Evolutionary conservation across 2,329 filamentous ascomycete genomes (phyloP).

Genomic region (Fusarium nygamai): DNA sequence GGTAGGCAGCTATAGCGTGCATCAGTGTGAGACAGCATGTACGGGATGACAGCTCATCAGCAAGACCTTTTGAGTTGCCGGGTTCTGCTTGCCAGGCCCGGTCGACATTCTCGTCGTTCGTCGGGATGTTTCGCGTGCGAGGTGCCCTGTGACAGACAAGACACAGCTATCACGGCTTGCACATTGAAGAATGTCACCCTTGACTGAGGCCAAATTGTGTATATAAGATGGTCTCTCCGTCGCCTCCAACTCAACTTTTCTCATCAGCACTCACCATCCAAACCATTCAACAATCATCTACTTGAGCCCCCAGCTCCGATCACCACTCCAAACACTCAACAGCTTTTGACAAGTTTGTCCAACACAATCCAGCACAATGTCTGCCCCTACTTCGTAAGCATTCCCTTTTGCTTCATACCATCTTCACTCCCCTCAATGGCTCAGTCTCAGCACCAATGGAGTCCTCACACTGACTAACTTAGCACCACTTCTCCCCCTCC

Average conservation of each 20-base stretch:
- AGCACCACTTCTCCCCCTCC: constrained; percentile 37
- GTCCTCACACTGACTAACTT: constrained; percentile 34
- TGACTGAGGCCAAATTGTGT: constrained; percentile 23
- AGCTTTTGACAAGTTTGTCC: constrained; percentile 30
- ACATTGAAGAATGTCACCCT: constrained; percentile 14
- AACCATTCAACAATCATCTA: constrained; percentile 39
- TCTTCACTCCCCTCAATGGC: neutral
- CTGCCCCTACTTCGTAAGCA: constrained; percentile 43
- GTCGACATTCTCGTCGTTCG: neutral
- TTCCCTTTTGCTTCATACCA: neutral
- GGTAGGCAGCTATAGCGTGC: constrained; percentile 22
- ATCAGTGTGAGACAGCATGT: constrained; percentile 37
- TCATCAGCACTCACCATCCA: constrained; percentile 37
- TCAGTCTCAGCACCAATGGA: constrained; percentile 11
- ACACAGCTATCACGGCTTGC: constrained; percentile 12
- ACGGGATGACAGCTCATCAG: constrained; percentile 37
- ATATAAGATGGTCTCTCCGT: constrained; percentile 39
- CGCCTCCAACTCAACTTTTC: constrained; percentile 12
- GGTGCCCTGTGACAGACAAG: constrained; percentile 5
- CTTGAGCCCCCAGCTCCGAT: constrained; percentile 35
- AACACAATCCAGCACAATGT: constrained; percentile 38
- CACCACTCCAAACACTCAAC: constrained; percentile 17
- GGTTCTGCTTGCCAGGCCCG: constrained; percentile 18
- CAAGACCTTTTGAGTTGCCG: constrained; percentile 12
- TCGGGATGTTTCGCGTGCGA: constrained; percentile 33